A percentile compares a stretch with the other conserved stretches of the same genome.
Conservation (phyloP, 805 yeast genomes). For the Lachancea cidri region DNA sequence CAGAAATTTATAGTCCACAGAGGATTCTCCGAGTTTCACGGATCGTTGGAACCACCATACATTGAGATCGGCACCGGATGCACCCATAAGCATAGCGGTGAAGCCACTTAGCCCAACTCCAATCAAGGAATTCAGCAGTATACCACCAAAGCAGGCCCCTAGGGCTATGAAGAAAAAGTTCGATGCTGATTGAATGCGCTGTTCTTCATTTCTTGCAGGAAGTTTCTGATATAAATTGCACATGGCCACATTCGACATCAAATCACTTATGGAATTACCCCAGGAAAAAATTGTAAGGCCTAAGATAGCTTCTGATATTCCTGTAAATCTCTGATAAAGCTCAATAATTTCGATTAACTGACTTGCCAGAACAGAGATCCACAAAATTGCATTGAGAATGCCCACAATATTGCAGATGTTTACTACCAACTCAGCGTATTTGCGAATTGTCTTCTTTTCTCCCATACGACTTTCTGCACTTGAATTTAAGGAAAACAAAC, state of each 20-base stretch:
- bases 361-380: constrained; percentile 33
- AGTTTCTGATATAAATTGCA: constrained; percentile 47
- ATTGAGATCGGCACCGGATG: constrained; percentile 7
- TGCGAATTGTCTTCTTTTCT: constrained; percentile 5
- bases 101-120: constrained; percentile 81
- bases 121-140: constrained; percentile 67
- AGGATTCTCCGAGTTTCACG: constrained; percentile 14
- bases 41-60: constrained; percentile 24
- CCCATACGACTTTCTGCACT: constrained; percentile 9
- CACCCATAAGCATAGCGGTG: constrained; percentile 31
- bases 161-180: constrained; percentile 88
- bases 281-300: constrained; percentile 92
- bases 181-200: constrained; percentile 25
- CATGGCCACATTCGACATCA: constrained; percentile 78
- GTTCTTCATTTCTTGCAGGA: constrained; percentile 19
- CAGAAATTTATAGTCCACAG: constrained; percentile 20
- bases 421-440: constrained; percentile 11
- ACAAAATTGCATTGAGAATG: constrained; percentile 29
- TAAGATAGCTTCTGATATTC: constrained; percentile 70
- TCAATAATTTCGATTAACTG: constrained; percentile 33
- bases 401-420: constrained; percentile 17
- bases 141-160: constrained; percentile 93
- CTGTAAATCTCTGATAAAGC: constrained; percentile 28
- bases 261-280: constrained; percentile 91
- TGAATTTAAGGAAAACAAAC: constrained; percentile 18